A percentile compares a stretch with the other conserved stretches of the same genome.
phyloP scores from a whole-genome alignment of 192 early-diverging fungal species.

The Allomyces macrogynus region DNA sequence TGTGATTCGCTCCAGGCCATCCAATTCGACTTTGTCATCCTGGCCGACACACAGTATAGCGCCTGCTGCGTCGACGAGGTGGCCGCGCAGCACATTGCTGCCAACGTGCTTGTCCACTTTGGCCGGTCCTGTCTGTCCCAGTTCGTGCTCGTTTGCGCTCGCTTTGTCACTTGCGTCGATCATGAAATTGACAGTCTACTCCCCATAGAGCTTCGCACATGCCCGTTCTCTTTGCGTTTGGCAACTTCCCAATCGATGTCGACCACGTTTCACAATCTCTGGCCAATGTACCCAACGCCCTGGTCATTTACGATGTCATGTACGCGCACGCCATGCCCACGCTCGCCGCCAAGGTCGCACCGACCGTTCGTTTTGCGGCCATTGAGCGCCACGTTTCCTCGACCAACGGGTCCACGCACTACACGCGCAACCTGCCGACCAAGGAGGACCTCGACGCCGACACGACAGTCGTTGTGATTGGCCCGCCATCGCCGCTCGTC shows the following conservation, averaged over 20 bases:
- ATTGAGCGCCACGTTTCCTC: no score
- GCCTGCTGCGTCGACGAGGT: slow-evolving; percentile 97
- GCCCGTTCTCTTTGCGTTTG: slow-evolving; percentile 77
- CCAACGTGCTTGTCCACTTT: slow-evolving; percentile 83
- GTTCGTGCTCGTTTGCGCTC: slow-evolving; percentile 17
- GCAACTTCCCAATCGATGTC: slow-evolving; percentile 44
- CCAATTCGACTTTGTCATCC: slow-evolving; percentile 33
- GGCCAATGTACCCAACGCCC: slow-evolving; percentile 21
- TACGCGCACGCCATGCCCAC: slow-evolving; percentile 32
- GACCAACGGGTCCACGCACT: no score
- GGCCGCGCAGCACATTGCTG: slow-evolving; percentile 68
- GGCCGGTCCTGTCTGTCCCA: slow-evolving; percentile 75
- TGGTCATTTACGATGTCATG: slow-evolving; percentile 57
- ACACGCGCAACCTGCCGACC: no score
- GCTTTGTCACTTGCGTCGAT: not conserved
- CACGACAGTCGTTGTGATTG: no score
- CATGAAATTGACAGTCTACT: not conserved
- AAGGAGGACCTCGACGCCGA: no score
- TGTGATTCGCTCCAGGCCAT: no score
- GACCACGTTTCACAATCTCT: slow-evolving; percentile 14
- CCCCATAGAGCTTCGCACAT: slow-evolving; percentile 40
- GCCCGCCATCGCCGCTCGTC: no score
- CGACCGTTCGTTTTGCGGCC: no score
- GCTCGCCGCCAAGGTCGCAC: not conserved
- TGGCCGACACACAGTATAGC: slow-evolving; percentile 59